phyloP scores from a whole-genome alignment of 176 grass and related monocot genomes.

The Avena insularis region DNA sequence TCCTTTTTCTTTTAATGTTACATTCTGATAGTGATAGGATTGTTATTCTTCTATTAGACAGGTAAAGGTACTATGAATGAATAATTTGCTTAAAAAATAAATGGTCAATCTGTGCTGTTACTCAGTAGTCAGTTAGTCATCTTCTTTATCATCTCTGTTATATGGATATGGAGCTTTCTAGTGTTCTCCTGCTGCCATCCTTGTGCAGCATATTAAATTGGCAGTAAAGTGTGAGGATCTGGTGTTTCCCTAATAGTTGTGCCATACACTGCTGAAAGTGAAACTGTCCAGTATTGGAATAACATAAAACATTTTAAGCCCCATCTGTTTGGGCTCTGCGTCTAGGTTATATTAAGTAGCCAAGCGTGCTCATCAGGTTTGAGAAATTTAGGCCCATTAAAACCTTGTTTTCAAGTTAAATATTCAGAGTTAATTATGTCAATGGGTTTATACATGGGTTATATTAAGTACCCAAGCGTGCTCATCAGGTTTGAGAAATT shows the following conservation, averaged over 20 bases:
- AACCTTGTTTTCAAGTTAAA: not conserved
- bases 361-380: not conserved
- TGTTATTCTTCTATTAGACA: not conserved
- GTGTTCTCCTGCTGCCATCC: not conserved
- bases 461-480: not conserved
- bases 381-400: not conserved
- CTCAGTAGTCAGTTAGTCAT: not conserved
- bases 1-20: not conserved
- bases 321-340: not conserved
- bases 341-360: not conserved
- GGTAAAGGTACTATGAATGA: not conserved
- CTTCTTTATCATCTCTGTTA: not conserved
- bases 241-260: not conserved
- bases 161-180: not conserved
- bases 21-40: not conserved
- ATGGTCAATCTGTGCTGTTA: not conserved
- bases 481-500: not conserved
- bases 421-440: not conserved
- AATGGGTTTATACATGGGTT: not conserved
- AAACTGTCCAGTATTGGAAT: not conserved
- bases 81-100: not conserved
- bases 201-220: conserved; percentile 3
- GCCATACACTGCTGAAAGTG: not conserved
- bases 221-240: not conserved
- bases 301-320: not conserved